These are phyloP conservation scores for Cryptococcus sp. DNA, from an alignment of 1,284 basidiomycete species.

Conservation along the genomic window DNA sequence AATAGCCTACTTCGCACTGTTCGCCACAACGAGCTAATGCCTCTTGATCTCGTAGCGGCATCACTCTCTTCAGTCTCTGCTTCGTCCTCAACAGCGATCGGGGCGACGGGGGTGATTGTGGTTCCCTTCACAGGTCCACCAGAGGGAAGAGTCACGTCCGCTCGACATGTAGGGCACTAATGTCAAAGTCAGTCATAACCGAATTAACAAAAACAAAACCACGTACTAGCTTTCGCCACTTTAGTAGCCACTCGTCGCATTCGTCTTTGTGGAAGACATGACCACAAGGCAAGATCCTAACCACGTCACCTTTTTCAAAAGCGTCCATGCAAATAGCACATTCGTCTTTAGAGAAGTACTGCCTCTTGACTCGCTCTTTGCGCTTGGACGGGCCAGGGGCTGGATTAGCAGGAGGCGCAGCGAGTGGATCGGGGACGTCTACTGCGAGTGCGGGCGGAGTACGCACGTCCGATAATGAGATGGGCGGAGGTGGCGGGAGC, in stretches of 20 bases:
- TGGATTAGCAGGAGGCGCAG: not conserved
- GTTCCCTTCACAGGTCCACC: conserved; percentile 21
- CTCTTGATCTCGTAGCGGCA: not conserved
- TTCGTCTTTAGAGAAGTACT: conserved; percentile 59
- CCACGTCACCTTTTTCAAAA: conserved; percentile 79
- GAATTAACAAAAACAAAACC: too few species aligned
- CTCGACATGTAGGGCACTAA: conserved; percentile 84
- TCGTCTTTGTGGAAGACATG: conserved; percentile 73
- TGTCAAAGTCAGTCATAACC: not conserved
- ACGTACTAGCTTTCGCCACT: conserved; percentile 81
- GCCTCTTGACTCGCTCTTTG: conserved; percentile 16
- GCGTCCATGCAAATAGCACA: conserved; percentile 87
- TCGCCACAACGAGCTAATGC: not conserved
- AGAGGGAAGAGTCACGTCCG: conserved; percentile 73
- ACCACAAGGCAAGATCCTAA: conserved; percentile 84
- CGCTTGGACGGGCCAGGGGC: not conserved
- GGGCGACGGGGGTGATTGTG: conserved; percentile 30
- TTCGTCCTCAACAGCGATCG: not conserved
- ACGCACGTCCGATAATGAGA: conserved; percentile 22
- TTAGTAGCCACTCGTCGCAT: conserved; percentile 84
- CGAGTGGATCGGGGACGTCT: not conserved
- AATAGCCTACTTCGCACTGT: not conserved
- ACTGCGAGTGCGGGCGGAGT: conserved; percentile 17
- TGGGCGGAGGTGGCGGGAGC: conserved; percentile 27
- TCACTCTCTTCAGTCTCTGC: not conserved